Base-by-base conservation (phyloP, 2,329 filamentous ascomycete species). In the Fusarium sp. region DNA sequence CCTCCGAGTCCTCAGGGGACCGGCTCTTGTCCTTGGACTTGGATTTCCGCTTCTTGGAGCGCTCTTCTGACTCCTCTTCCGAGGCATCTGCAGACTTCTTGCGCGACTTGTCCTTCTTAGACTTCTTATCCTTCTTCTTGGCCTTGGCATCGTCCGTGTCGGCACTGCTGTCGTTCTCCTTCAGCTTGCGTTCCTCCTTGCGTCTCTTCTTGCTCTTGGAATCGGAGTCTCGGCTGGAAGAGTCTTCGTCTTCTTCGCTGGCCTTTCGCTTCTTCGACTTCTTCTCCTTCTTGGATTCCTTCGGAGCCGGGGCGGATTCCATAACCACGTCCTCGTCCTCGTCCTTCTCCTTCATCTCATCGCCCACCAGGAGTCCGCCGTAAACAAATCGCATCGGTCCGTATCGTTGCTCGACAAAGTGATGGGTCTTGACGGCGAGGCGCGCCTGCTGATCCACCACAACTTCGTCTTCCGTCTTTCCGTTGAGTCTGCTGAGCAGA, bases 401-500 rank as follows among this genome's bases (percentile, higher is more conserved):
- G 85, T 92, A 95, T 82, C 92, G 94, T 78, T 90, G 88, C 76
- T 93, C 91, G 64, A 94, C 89, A 80, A 95, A 97, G 54, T 91
- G 85, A 71, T 90, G 91, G 78, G 94, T 88, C 85, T 93, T 93
- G 47, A 93, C 84, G 78, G 94, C 91, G 66, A 93, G 89, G 75
- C 92, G 87, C 56, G 88, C 88, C 78, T 90, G 88, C 80, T 91
- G 89, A 77, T 97, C 93, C 78, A 91, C 89, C 81, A 93, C 89
- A 38, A 97, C 85, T 58, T 91, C 89, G n/a, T 86, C 90, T 58
- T 96, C 92, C 25, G 90, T 91, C 82, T 95, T 97, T 60, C 96
- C 97, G 82, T 99, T 99, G 66, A 99, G 85, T 63, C 97, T 88
- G 25, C 96, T 95, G 22, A 99, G 86, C 6, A 99, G 85, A 73